phyloP scores from a whole-genome alignment of 805 yeast genomes.

The Metschnikowia peoriensis region DNA sequence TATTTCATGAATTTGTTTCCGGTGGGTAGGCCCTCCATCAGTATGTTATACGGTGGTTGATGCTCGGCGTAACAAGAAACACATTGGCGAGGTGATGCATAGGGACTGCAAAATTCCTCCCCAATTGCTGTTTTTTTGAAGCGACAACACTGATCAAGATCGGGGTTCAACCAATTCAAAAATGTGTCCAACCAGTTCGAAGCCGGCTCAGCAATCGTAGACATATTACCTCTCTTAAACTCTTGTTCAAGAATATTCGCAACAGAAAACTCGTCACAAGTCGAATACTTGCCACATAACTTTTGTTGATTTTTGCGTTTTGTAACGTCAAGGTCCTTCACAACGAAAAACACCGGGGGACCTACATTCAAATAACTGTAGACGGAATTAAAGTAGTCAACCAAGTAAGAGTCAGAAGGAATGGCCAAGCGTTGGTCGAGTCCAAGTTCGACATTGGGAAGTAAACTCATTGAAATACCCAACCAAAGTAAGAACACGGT shows the following conservation, averaged over 20 bases:
- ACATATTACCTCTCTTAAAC: constrained; percentile 57
- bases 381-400: constrained; percentile 75
- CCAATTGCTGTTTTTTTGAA: constrained; percentile 44
- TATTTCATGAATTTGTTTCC: constrained; percentile 65
- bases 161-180: constrained; percentile 82
- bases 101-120: constrained; percentile 61
- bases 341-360: constrained; percentile 87
- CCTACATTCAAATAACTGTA: constrained; percentile 77
- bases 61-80: constrained; percentile 65
- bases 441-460: constrained; percentile 75
- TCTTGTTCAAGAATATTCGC: constrained; percentile 85
- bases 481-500: constrained; percentile 59
- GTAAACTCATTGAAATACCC: constrained; percentile 62
- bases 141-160: constrained; percentile 81
- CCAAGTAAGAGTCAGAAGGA: constrained; percentile 78
- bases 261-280: constrained; percentile 76
- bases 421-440: constrained; percentile 88
- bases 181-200: constrained; percentile 95
- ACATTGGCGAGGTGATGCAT: constrained; percentile 68
- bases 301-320: constrained; percentile 60
- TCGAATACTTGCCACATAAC: constrained; percentile 83
- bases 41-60: constrained; percentile 60
- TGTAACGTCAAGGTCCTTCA: constrained; percentile 66
- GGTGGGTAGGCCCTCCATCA: constrained; percentile 83
- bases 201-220: constrained; percentile 76